A percentile compares a stretch with the other conserved stretches of the same genome.
phyloP scores from a whole-genome alignment of 1,284 basidiomycete genomes.

The Thecaphora thlaspeos region DNA sequence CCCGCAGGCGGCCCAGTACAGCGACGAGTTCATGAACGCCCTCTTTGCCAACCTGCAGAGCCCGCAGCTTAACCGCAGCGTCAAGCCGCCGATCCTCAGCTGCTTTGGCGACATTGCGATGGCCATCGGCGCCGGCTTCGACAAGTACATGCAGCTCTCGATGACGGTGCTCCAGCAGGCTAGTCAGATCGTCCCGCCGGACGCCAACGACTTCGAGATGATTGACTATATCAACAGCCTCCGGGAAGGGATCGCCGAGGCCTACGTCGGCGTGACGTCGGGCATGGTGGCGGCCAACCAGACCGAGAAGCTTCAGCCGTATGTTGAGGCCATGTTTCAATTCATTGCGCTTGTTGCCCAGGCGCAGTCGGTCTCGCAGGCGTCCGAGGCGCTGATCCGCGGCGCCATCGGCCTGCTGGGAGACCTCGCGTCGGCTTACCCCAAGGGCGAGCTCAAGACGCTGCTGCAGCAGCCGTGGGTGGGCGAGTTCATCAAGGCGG shows the following conservation, averaged over 20 bases:
- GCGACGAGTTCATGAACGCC: constrained; percentile 82
- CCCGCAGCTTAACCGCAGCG: constrained; percentile 83
- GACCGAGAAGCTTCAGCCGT: constrained; percentile 70
- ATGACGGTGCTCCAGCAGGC: constrained; percentile 91
- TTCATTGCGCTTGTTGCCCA: constrained; percentile 76
- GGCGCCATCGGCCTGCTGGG: constrained; percentile 81
- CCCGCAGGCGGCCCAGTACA: constrained; percentile 77
- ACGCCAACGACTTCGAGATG: constrained; percentile 72
- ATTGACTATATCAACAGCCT: constrained; percentile 88
- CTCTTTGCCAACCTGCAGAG: constrained; percentile 89
- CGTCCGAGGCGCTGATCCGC: constrained; percentile 73
- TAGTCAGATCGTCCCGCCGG: constrained; percentile 63
- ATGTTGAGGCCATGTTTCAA: constrained; percentile 74
- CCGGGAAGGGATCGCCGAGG: constrained; percentile 92
- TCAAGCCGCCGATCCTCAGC: constrained; percentile 91
- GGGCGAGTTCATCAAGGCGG: constrained; percentile 69
- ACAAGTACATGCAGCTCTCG: constrained; percentile 83
- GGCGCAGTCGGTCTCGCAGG: constrained; percentile 71
- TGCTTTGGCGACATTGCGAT: constrained; percentile 97
- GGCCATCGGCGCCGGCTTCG: constrained; percentile 79
- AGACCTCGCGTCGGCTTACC: constrained; percentile 80
- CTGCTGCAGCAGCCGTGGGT: constrained; percentile 80
- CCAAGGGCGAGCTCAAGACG: constrained; percentile 63
- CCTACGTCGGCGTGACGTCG: constrained; percentile 90
- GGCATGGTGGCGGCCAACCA: constrained; percentile 82